Conservation (phyloP, 2,329 filamentous ascomycete genomes). For the Alternaria longipes region DNA sequence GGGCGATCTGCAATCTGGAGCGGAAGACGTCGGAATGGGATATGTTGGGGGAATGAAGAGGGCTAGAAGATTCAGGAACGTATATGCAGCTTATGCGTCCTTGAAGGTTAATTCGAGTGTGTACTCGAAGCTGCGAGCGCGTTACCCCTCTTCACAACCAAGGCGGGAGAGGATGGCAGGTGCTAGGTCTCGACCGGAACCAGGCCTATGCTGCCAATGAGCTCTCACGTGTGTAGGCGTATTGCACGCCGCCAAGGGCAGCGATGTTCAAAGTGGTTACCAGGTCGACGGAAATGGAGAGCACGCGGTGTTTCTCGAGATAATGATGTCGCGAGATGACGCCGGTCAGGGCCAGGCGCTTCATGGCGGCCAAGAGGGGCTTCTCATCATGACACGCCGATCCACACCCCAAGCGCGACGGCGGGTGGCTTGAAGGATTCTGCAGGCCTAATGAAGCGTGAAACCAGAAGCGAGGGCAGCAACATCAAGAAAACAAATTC, state of each 20-base stretch:
- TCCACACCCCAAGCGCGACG: slow-evolving; percentile 1
- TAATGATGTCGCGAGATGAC: slow-evolving; percentile 9
- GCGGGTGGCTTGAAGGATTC: slow-evolving; percentile 7
- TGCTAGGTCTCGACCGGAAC: slow-evolving; percentile 8
- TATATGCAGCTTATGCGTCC: slow-evolving; percentile 6
- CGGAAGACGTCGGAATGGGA: slow-evolving; percentile 13
- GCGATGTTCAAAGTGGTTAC: slow-evolving; percentile 7
- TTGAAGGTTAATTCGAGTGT: not conserved
- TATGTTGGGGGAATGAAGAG: not conserved
- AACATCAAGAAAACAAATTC: not conserved
- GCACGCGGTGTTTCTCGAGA: slow-evolving; percentile 3
- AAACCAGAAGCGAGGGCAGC: slow-evolving; percentile 2
- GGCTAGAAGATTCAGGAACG: slow-evolving; percentile 5
- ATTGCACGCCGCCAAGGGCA: slow-evolving; percentile 11
- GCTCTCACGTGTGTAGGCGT: slow-evolving; percentile 11
- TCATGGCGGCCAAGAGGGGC: slow-evolving; percentile 5
- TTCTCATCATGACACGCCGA: slow-evolving; percentile 8
- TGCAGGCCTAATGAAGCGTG: slow-evolving; percentile 3
- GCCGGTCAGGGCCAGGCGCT: slow-evolving; percentile 11
- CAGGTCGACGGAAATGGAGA: slow-evolving; percentile 6
- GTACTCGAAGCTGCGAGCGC: slow-evolving; percentile 1
- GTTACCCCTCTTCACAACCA: slow-evolving; percentile 21
- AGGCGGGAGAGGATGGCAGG: slow-evolving; percentile 16
- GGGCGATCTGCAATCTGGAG: slow-evolving; percentile 16
- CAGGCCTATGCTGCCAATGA: slow-evolving; percentile 12